Evolutionary conservation across 2,329 filamentous ascomycete species (phyloP).

Genomic region (Penicillium digitatum): DNA sequence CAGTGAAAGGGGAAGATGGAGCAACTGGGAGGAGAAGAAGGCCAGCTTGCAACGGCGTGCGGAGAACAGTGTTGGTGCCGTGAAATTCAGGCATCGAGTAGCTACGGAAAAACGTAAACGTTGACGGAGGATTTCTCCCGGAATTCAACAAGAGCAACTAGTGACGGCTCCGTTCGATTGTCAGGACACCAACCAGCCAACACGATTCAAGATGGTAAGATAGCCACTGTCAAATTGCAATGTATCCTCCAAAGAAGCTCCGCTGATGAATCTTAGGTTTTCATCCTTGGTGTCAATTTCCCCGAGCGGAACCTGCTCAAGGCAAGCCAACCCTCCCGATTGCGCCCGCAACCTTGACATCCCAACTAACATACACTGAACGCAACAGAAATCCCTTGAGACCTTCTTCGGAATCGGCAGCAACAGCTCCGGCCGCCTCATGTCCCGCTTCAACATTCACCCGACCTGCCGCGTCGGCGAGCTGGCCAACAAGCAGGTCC

Average conservation of each 20-base stretch:
- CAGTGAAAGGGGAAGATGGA: constrained; percentile 16
- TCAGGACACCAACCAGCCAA: constrained; percentile 7
- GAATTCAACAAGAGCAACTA: constrained; percentile 16
- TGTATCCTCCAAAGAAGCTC: neutral
- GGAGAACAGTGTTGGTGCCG: constrained; percentile 11
- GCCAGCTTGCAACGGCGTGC: constrained; percentile 38
- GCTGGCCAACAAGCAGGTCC: constrained; percentile 70
- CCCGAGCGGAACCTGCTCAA: constrained; percentile 76
- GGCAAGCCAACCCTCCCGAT: constrained; percentile 49
- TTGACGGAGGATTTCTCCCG: constrained; percentile 33
- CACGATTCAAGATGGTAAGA: constrained; percentile 31
- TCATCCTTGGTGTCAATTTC: constrained; percentile 85
- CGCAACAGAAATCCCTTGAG: constrained; percentile 56
- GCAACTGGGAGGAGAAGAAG: constrained; percentile 18
- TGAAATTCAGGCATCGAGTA: neutral
- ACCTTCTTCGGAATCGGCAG: constrained; percentile 82
- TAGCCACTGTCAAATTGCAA: neutral
- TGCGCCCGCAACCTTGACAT: constrained; percentile 3
- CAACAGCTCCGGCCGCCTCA: constrained; percentile 65
- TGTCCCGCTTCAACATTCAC: constrained; percentile 87
- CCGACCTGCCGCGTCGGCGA: constrained; percentile 73
- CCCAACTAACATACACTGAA: constrained; percentile 6
- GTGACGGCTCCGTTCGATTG: constrained; percentile 12
- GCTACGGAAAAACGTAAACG: constrained; percentile 33
- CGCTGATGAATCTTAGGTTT: constrained; percentile 56